Percentiles rank a stretch among this genome's conserved stretches.
phyloP scores from a whole-genome alignment of 2,329 filamentous ascomycete species.

The Sporothrix globosa region DNA sequence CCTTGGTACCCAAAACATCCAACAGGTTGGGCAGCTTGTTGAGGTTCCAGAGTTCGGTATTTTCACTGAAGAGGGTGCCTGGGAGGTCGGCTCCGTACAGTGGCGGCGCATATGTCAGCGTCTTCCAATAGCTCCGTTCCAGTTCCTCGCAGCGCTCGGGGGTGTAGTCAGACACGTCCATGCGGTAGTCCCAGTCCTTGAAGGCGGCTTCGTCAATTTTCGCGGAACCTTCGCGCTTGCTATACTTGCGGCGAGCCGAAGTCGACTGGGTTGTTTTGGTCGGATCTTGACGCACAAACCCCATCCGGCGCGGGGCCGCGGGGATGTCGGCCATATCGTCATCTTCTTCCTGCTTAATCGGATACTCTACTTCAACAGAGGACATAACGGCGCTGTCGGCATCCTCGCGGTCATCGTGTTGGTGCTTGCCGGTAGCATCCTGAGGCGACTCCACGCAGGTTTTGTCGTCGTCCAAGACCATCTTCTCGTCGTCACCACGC shows the following conservation, averaged over 20 bases:
- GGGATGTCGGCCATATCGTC: constrained; percentile 44
- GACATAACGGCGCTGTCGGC: constrained; percentile 45
- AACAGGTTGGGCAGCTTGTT: constrained; percentile 92
- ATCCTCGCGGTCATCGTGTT: constrained; percentile 43
- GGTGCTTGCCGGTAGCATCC: constrained; percentile 16
- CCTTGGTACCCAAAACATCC: constrained; percentile 91
- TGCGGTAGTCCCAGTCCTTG: constrained; percentile 85
- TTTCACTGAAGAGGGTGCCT: constrained; percentile 89
- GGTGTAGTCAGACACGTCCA: constrained; percentile 86
- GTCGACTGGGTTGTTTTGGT: constrained; percentile 69
- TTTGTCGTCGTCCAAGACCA: constrained; percentile 39
- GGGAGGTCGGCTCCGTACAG: constrained; percentile 97
- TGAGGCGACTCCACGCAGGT: constrained; percentile 32
- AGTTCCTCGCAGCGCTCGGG: constrained; percentile 91
- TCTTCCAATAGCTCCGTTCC: constrained; percentile 96
- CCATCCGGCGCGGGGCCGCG: constrained; percentile 50
- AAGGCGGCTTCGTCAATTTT: constrained; percentile 89
- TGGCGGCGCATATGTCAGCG: constrained; percentile 88
- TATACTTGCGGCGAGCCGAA: constrained; percentile 84
- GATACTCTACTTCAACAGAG: constrained; percentile 56
- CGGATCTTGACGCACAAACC: constrained; percentile 55
- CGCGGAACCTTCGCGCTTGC: constrained; percentile 74
- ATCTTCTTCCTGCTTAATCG: constrained; percentile 52
- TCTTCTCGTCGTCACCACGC: constrained; percentile 35
- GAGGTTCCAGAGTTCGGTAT: constrained; percentile 85